phyloP scores from a whole-genome alignment of 2,329 filamentous ascomycete genomes.

The Lecanicillium sp. region DNA sequence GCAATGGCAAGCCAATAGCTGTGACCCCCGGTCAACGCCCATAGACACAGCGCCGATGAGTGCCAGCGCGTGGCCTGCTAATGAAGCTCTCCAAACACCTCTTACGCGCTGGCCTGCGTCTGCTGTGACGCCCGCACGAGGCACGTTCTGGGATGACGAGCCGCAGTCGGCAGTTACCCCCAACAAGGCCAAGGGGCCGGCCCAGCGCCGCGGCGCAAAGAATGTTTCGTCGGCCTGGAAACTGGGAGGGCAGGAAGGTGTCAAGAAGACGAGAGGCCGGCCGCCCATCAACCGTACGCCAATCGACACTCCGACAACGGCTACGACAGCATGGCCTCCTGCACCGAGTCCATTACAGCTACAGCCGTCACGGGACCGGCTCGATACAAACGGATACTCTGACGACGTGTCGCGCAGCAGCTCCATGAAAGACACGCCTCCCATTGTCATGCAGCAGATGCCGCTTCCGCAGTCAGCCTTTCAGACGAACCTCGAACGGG shows the following conservation, averaged over 20 bases:
- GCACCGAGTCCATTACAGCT: slow-evolving; percentile 7
- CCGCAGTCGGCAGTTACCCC: slow-evolving; percentile 71
- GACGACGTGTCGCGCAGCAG: slow-evolving; percentile 34
- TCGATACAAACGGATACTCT: background rate
- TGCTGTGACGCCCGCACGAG: slow-evolving; percentile 62
- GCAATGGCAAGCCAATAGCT: slow-evolving; percentile 14
- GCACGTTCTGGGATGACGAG: slow-evolving; percentile 50
- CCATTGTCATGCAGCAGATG: slow-evolving; percentile 43
- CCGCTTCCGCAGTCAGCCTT: background rate
- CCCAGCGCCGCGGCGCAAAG: slow-evolving; percentile 64
- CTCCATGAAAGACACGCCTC: slow-evolving; percentile 56
- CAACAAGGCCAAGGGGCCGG: slow-evolving; percentile 43
- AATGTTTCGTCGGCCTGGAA: slow-evolving; percentile 91
- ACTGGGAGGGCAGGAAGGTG: slow-evolving; percentile 53
- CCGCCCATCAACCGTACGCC: slow-evolving; percentile 62
- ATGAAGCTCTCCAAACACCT: slow-evolving; percentile 54
- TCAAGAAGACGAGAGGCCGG: slow-evolving; percentile 69
- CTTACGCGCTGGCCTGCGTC: slow-evolving; percentile 70
- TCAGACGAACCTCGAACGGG: slow-evolving; percentile 5
- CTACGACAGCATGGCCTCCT: slow-evolving; percentile 50
- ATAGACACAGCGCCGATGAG: slow-evolving; percentile 31
- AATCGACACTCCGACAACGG: slow-evolving; percentile 61
- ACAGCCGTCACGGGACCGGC: background rate
- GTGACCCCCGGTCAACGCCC: slow-evolving; percentile 18
- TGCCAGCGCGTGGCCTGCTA: slow-evolving; percentile 26